Percentiles rank a stretch among this genome's conserved stretches.
phyloP scores from a whole-genome alignment of 169 alveolate genomes.

The Eimeria sp. region DNA sequence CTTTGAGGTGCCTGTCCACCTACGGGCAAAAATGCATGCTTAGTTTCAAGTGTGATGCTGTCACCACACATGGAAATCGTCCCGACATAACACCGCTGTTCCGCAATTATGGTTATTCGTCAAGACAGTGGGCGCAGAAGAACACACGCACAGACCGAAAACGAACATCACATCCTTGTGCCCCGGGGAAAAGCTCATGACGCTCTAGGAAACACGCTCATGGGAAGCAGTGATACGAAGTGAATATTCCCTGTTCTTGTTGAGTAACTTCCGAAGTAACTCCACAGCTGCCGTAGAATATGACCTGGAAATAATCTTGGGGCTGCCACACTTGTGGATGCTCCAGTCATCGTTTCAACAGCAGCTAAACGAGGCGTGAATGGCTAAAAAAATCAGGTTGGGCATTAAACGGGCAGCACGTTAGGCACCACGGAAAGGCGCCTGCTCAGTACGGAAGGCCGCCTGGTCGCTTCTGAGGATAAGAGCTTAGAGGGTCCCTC shows the following conservation, averaged over 20 bases:
- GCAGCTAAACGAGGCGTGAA: neutral
- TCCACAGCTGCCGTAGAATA: neutral
- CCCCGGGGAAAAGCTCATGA: neutral
- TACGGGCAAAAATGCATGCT: constrained; percentile 7
- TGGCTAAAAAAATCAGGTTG: neutral
- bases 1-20: neutral
- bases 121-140: neutral
- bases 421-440: constrained; percentile 71
- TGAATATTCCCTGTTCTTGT: neutral
- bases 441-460: constrained; percentile 61
- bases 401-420: constrained; percentile 1
- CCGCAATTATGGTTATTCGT: neutral
- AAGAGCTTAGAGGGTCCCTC: constrained; percentile 33
- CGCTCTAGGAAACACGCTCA: neutral
- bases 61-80: neutral
- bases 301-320: constrained; percentile 9
- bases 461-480: constrained; percentile 35
- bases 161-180: neutral
- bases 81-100: neutral
- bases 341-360: neutral
- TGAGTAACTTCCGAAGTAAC: neutral
- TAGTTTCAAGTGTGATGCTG: neutral
- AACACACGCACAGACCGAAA: neutral
- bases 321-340: constrained; percentile 23
- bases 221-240: neutral